Percentiles rank a stretch among this genome's conserved stretches.
Evolutionary conservation across 768 basidiomycete species (phyloP).

Genomic region (Gyrodon lividus): DNA sequence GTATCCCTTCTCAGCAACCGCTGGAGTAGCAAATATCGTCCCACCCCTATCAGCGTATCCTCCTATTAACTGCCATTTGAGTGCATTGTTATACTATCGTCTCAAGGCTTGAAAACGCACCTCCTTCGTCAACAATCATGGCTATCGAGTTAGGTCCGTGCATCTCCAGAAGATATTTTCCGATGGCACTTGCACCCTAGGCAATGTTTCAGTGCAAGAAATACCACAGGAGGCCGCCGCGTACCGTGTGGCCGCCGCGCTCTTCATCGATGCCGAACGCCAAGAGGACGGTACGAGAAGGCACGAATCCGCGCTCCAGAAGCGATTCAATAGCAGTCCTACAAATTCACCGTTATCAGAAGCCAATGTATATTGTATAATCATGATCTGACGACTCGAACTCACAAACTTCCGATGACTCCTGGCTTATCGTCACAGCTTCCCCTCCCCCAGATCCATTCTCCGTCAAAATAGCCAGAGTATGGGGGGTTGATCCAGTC

Average conservation of each 20-base stretch:
- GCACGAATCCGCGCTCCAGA: constrained; percentile 29
- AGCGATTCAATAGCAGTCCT: constrained; percentile 30
- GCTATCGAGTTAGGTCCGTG: constrained; percentile 53
- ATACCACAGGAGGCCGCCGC: neutral
- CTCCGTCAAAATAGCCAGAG: constrained; percentile 45
- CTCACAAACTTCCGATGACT: constrained; percentile 36
- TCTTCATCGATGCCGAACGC: constrained; percentile 49
- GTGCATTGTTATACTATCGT: neutral
- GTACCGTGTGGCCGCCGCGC: constrained; percentile 38
- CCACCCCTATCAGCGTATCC: constrained; percentile 29
- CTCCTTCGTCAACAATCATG: constrained; percentile 62
- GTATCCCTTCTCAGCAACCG: constrained; percentile 44
- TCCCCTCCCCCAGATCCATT: constrained; percentile 50
- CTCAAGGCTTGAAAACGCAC: constrained; percentile 20
- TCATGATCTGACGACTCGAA: neutral
- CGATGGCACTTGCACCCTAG: constrained; percentile 45
- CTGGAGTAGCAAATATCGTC: constrained; percentile 30
- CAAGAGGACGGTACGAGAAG: constrained; percentile 32
- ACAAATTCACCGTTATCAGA: neutral
- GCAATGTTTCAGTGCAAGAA: neutral
- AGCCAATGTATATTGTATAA: too few relatives aligned
- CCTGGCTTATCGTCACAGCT: constrained; percentile 44
- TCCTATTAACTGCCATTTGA: constrained; percentile 20
- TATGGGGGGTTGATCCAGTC: constrained; percentile 51
- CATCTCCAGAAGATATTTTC: constrained; percentile 36